Evolutionary conservation across 371 early-diverging fungal species (phyloP).

Genomic region (Capillidium heterosporum): DNA sequence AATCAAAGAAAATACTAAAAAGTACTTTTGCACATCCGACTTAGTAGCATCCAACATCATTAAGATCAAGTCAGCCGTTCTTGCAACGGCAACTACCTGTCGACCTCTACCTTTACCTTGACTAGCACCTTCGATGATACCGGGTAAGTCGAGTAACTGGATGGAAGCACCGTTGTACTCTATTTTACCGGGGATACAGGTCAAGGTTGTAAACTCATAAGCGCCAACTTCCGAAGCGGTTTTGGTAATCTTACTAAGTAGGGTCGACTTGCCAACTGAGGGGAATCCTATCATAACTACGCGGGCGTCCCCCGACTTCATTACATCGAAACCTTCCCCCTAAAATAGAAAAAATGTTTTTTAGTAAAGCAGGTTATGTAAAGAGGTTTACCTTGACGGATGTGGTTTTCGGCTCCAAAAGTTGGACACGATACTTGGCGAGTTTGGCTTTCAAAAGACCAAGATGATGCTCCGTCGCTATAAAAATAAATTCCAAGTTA

Average conservation of each 20-base stretch:
- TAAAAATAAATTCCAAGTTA: background rate
- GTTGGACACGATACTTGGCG: conserved; percentile 85
- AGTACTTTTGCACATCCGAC: conserved; percentile 42
- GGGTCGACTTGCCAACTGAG: conserved; percentile 97
- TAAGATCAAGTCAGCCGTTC: conserved; percentile 92
- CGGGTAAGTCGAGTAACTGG: conserved; percentile 73
- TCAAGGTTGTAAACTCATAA: conserved; percentile 99
- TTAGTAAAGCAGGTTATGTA: background rate
- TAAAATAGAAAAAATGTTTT: conserved; percentile 8
- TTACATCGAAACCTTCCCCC: conserved; percentile 96
- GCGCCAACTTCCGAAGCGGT: conserved; percentile 85
- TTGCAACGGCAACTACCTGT: conserved; percentile 53
- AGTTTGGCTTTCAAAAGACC: conserved; percentile 94
- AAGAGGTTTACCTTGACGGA: conserved; percentile 38
- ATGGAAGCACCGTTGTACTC: conserved; percentile 96
- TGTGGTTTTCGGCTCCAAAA: conserved; percentile 68
- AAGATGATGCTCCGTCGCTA: conserved; percentile 92
- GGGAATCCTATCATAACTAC: conserved; percentile 99
- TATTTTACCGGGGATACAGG: conserved; percentile 96
- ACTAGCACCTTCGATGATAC: conserved; percentile 88
- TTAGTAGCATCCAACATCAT: conserved; percentile 99
- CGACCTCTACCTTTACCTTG: conserved; percentile 69
- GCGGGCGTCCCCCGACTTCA: conserved; percentile 96
- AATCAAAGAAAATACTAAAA: background rate
- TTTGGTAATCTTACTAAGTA: conserved; percentile 88